Conservation (phyloP, 2,329 filamentous ascomycete species). For the Xylariaceae sp. region DNA sequence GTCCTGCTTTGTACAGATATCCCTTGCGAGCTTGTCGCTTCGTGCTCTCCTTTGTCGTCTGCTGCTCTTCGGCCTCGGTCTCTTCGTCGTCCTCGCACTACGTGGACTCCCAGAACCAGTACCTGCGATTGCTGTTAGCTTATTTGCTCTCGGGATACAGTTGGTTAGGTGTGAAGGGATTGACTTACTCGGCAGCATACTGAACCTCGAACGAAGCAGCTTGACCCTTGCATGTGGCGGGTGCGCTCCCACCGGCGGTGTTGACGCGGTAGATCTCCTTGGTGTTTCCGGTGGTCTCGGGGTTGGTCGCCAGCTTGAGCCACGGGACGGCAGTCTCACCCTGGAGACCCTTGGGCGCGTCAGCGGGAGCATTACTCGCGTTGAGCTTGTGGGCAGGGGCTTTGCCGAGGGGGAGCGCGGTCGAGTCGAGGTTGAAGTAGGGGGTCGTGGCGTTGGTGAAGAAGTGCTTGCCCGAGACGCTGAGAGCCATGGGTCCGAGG, state of each 20-base stretch:
- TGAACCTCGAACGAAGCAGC: constrained; percentile 64
- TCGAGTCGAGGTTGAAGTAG: constrained; percentile 72
- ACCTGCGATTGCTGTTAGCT: constrained; percentile 18
- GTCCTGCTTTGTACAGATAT: background rate
- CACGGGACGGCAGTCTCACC: constrained; percentile 72
- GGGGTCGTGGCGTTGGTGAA: constrained; percentile 69
- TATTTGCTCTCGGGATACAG: background rate
- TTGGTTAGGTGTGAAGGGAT: background rate
- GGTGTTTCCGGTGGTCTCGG: constrained; percentile 55
- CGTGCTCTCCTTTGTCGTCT: background rate
- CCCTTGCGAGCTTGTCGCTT: background rate
- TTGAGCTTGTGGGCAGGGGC: constrained; percentile 60
- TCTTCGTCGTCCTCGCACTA: too few relatives aligned
- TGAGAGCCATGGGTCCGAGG: constrained; percentile 56
- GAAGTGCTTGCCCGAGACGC: constrained; percentile 74
- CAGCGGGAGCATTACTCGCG: constrained; percentile 58
- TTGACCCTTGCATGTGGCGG: constrained; percentile 67
- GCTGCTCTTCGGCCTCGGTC: background rate
- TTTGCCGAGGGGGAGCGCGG: constrained; percentile 51
- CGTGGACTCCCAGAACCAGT: constrained; percentile 27
- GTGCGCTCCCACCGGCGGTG: constrained; percentile 77
- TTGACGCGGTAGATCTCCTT: constrained; percentile 78
- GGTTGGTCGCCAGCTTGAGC: constrained; percentile 64
- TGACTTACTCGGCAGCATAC: constrained; percentile 79
- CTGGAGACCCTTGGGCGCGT: constrained; percentile 54